phyloP scores from a whole-genome alignment of 2,329 filamentous ascomycete species.

The Neoscytalidium dimidiatum region DNA sequence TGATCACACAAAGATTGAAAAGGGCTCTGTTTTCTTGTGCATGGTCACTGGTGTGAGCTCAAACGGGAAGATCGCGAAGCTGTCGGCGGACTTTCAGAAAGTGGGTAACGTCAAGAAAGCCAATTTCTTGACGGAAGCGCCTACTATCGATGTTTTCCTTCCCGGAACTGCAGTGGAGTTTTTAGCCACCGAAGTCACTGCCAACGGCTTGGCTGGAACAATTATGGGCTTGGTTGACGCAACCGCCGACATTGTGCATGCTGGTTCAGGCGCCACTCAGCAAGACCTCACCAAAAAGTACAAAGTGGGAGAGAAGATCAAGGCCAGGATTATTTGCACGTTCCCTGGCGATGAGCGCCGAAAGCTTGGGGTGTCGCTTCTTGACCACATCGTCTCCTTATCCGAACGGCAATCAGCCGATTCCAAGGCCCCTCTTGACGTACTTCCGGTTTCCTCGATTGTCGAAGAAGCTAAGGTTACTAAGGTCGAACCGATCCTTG shows the following conservation, averaged over 20 bases:
- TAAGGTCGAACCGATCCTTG: constrained; percentile 77
- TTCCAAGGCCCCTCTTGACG: constrained; percentile 55
- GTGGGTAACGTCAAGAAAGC: constrained; percentile 67
- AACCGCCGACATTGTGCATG: constrained; percentile 88
- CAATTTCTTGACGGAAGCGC: constrained; percentile 71
- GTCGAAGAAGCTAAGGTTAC: constrained; percentile 77
- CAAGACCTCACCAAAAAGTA: constrained; percentile 74
- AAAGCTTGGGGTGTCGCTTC: constrained; percentile 83
- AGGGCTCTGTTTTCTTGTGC: constrained; percentile 83
- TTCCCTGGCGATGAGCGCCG: constrained; percentile 77
- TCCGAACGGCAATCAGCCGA: constrained; percentile 39
- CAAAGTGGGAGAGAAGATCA: constrained; percentile 81
- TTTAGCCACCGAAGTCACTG: constrained; percentile 73
- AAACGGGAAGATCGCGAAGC: constrained; percentile 81
- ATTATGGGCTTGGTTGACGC: constrained; percentile 89
- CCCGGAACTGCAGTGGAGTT: constrained; percentile 90
- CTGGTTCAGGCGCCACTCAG: constrained; percentile 70
- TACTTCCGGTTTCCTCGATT: constrained; percentile 71
- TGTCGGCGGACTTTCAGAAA: constrained; percentile 73
- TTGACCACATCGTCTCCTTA: constrained; percentile 81
- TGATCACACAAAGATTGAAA: constrained; percentile 69
- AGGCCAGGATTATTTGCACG: constrained; percentile 83
- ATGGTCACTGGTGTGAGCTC: constrained; percentile 73
- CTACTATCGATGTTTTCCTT: constrained; percentile 85
- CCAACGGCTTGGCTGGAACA: constrained; percentile 80